Evolutionary conservation across 2,329 filamentous ascomycete genomes (phyloP), one percentile per base, ranked within the genome.

Genomic region (Fonsecaea pedrosoi): DNA sequence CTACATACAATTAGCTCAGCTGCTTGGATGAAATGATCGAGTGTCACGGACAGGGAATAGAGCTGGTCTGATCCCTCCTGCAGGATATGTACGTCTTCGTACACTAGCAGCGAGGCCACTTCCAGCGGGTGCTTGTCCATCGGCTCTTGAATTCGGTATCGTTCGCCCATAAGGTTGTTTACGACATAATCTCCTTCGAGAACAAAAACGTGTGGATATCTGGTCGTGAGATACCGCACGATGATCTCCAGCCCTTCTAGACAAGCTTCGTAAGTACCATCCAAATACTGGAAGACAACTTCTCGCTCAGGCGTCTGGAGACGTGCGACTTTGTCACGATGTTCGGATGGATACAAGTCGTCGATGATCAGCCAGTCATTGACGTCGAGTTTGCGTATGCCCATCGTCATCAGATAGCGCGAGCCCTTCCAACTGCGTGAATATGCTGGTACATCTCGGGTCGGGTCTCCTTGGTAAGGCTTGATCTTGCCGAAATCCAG

Each of bases 401-500:
- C 42, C 42, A 54, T 54, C 9, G 53, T 32, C 53, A 35, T 35
- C 5, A 32, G 21, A 7, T 13, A 54, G 32, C 4, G 53, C 34
- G 25, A 10, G 13, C 12, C 12, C 7, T 54, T 54, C 34, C 53
- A 54, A 32, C 15, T 13, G 25, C 21, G 53, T 10, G 53, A 25
- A 21, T 25, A 54, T 13, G 53, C n/a, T 12, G 53, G 25, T 54
- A 32, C 53, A 32, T 54, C 34, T 10, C n/a, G 53, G 15, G 34
- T 30, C 6, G 53, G 53, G 9, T 32, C 7, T n/a, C n/a, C 42
- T 2, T 21, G 18, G 42, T 48, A 21, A 48, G 42, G 42, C n/a
- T n/a, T 48, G 42, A 48, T 48, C 21, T 45, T 48, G 42, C n/a
- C 42, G 21, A 18, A 48, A 18, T 48, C 42, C 42, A 48, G 42